phyloP scores from a whole-genome alignment of 2,329 filamentous ascomycete species.

The Arachnopeziza araneosa region DNA sequence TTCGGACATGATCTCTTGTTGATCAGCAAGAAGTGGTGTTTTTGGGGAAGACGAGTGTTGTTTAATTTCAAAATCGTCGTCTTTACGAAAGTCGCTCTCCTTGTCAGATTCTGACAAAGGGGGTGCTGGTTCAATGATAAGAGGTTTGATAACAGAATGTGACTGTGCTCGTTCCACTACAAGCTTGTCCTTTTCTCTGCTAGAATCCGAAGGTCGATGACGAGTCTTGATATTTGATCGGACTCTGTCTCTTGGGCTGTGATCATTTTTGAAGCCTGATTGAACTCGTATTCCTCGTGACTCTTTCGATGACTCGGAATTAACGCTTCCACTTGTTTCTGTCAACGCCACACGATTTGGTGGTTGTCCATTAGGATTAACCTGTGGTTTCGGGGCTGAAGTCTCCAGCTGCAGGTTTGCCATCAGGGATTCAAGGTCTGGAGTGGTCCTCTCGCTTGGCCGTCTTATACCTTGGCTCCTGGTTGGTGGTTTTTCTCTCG shows the following conservation, averaged over 20 bases:
- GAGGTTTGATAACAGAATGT: neutral
- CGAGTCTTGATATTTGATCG: constrained; percentile 27
- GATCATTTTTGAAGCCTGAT: constrained; percentile 13
- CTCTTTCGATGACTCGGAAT: constrained; percentile 17
- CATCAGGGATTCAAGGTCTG: constrained; percentile 25
- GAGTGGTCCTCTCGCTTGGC: constrained; percentile 10
- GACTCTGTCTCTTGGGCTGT: constrained; percentile 25
- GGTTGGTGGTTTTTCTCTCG: constrained; percentile 9
- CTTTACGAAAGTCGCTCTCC: neutral
- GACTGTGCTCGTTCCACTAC: constrained; percentile 2
- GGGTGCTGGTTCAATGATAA: neutral
- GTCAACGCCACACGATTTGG: constrained; percentile 12
- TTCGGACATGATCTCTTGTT: neutral
- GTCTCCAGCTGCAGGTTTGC: constrained; percentile 23
- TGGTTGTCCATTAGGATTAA: constrained; percentile 7
- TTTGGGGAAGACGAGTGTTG: neutral
- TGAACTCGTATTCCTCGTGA: constrained; percentile 8
- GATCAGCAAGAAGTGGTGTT: neutral
- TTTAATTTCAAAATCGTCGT: neutral
- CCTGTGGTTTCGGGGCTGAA: constrained; percentile 4
- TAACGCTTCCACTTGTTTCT: constrained; percentile 11
- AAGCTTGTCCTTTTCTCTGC: no score
- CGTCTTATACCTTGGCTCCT: constrained; percentile 8
- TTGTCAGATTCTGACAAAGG: neutral
- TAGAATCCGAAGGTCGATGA: constrained; percentile 9